Evolutionary conservation across 177 flowering plant genomes (phyloP).

Genomic region (Vitis hybrid): DNA sequence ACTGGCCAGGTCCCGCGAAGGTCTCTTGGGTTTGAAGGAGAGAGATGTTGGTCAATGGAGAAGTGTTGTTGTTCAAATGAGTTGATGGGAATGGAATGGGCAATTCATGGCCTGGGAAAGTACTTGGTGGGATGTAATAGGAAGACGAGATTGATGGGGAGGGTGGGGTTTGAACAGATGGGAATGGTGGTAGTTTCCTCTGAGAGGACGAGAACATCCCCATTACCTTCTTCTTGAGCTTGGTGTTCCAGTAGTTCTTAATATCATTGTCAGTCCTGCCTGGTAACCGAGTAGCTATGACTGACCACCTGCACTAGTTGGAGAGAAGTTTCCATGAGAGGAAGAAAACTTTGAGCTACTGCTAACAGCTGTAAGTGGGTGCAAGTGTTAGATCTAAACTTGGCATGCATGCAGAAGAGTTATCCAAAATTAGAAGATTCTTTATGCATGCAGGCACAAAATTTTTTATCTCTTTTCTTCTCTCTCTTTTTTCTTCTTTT

Average conservation of each 20-base stretch:
- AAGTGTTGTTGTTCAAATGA: slow-evolving; percentile 13
- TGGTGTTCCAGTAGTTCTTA: slow-evolving; percentile 86
- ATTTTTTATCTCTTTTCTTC: no score
- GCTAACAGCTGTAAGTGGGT: slow-evolving; percentile 18
- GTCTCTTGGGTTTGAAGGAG: slow-evolving; percentile 24
- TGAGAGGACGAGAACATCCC: slow-evolving; percentile 30
- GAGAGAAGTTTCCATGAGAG: slow-evolving; percentile 20
- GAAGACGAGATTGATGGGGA: slow-evolving; percentile 5
- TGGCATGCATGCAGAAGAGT: slow-evolving; percentile 31
- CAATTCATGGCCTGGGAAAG: slow-evolving; percentile 12
- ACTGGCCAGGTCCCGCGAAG: slow-evolving; percentile 21
- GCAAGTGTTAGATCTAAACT: slow-evolving; percentile 26
- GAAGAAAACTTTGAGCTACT: neutral
- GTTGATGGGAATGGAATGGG: slow-evolving; percentile 22
- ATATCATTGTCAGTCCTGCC: slow-evolving; percentile 83
- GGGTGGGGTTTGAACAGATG: slow-evolving; percentile 22
- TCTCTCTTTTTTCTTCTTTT: neutral
- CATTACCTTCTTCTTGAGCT: slow-evolving; percentile 75
- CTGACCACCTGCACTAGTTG: slow-evolving; percentile 65
- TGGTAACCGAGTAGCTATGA: slow-evolving; percentile 74
- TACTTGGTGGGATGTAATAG: slow-evolving; percentile 15
- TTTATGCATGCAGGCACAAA: neutral
- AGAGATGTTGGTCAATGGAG: neutral
- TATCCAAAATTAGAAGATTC: slow-evolving; percentile 15
- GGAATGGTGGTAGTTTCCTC: slow-evolving; percentile 22